These are phyloP conservation scores for Friedmanniomyces simplex DNA, from an alignment of 495 filamentous ascomycete genomes.

Conservation along the genomic window DNA sequence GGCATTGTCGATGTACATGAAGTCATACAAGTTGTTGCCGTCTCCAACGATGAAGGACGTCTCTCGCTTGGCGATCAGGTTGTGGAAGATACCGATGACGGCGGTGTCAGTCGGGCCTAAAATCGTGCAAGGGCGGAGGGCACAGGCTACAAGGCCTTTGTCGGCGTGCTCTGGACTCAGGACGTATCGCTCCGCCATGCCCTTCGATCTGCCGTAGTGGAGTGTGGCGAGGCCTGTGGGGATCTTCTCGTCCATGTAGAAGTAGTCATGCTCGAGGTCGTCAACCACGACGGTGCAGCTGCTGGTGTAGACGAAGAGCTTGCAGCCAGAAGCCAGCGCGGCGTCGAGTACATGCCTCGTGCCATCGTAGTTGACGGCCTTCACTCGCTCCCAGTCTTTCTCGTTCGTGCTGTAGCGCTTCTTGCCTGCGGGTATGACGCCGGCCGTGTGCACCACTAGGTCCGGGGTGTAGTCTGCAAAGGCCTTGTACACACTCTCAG, in stretches of 20 bases:
- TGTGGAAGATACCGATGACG: slow-evolving; percentile 43
- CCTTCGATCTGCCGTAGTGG: slow-evolving; percentile 53
- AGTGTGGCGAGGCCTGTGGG: slow-evolving; percentile 39
- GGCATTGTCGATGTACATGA: slow-evolving; percentile 50
- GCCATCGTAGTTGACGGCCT: slow-evolving; percentile 37
- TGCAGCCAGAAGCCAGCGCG: slow-evolving; percentile 26
- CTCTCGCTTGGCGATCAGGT: slow-evolving; percentile 44
- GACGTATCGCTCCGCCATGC: slow-evolving; percentile 47
- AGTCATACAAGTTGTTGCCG: slow-evolving; percentile 50
- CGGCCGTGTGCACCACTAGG: slow-evolving; percentile 31
- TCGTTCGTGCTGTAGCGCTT: slow-evolving; percentile 23
- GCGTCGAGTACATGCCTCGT: slow-evolving; percentile 35
- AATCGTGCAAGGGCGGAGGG: slow-evolving; percentile 47
- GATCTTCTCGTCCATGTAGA: slow-evolving; percentile 45
- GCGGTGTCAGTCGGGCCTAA: slow-evolving; percentile 48
- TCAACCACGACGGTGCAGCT: slow-evolving; percentile 47
- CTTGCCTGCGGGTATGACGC: slow-evolving; percentile 22
- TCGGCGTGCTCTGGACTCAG: slow-evolving; percentile 37
- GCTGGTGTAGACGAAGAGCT: slow-evolving; percentile 39
- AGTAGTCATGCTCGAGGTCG: slow-evolving; percentile 41
- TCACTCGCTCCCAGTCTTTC: slow-evolving; percentile 21
- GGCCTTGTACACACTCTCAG: slow-evolving; percentile 17
- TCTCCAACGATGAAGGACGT: slow-evolving; percentile 48
- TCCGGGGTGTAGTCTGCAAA: slow-evolving; percentile 23
- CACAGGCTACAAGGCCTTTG: slow-evolving; percentile 38